Conservation (phyloP, 129 eudicot genomes). For the Centella asiatica region DNA sequence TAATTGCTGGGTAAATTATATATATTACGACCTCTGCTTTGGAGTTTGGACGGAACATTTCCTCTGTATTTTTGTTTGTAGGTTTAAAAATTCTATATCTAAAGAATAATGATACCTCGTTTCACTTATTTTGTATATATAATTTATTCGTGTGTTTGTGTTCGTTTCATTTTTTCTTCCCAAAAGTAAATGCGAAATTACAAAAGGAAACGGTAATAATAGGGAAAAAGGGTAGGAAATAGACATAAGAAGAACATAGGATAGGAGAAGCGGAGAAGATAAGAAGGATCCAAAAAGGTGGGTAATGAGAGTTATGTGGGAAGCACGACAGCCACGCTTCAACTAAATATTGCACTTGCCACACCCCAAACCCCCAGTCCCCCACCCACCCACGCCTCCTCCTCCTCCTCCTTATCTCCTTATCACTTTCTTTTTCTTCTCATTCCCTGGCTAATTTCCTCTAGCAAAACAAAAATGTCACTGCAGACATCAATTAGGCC, state of each 20-base stretch:
- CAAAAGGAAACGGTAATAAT: neutral
- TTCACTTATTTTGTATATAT: no score
- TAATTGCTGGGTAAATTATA: no score
- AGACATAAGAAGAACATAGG: neutral
- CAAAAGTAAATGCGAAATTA: neutral
- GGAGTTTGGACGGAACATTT: no score
- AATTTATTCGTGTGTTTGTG: no score
- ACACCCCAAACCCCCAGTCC: no score
- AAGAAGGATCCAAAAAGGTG: slow-evolving; percentile 26
- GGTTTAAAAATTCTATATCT: no score
- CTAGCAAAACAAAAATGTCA: slow-evolving; percentile 37
- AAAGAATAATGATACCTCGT: no score
- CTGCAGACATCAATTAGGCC: slow-evolving; percentile 40
- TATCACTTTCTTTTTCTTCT: neutral
- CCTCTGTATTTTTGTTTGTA: no score
- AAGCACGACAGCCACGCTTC: slow-evolving; percentile 82
- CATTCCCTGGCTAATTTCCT: neutral
- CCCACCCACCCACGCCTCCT: slow-evolving; percentile 17
- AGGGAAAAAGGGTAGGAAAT: neutral
- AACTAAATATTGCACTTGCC: slow-evolving; percentile 20
- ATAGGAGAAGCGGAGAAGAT: slow-evolving; percentile 13
- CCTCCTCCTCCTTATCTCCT: slow-evolving; percentile 26
- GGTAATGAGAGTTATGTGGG: slow-evolving; percentile 47
- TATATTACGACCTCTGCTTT: no score
- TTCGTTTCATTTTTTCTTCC: no score